phyloP scores from a whole-genome alignment of 345 rosid species.

The Erucastrum elatum region DNA sequence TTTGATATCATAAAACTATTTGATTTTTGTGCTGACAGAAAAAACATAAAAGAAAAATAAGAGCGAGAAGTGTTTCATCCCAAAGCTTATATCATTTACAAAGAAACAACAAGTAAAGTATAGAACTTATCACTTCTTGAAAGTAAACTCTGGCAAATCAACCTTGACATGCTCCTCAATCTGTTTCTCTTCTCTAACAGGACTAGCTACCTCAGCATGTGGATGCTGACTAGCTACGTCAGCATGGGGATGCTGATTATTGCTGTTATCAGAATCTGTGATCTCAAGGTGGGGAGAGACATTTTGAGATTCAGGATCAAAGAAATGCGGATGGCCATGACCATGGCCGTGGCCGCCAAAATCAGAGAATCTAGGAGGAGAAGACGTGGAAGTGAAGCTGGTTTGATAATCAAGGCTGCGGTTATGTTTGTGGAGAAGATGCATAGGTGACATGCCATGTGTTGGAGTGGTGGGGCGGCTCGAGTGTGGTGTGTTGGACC shows the following conservation, averaged over 20 bases:
- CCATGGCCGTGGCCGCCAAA: constrained; percentile 38
- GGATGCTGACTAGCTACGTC: constrained; percentile 19
- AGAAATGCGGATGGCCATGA: constrained; percentile 38
- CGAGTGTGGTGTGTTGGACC: constrained; percentile 51
- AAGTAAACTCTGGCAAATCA: constrained; percentile 42
- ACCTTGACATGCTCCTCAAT: constrained; percentile 36
- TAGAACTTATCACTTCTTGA: constrained; percentile 32
- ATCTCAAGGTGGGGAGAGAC: constrained; percentile 31
- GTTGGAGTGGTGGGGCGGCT: constrained; percentile 75
- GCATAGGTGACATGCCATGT: constrained; percentile 4
- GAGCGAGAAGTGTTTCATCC: too few relatives aligned
- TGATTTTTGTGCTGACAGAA: too few relatives aligned
- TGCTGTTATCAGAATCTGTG: constrained; percentile 29
- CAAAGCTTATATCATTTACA: constrained; percentile 21
- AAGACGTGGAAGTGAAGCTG: constrained; percentile 52
- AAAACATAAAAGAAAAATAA: too few relatives aligned
- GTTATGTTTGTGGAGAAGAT: constrained; percentile 6
- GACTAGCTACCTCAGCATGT: constrained; percentile 22
- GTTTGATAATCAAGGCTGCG: constrained; percentile 43
- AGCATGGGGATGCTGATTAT: constrained; percentile 11
- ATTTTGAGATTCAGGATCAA: constrained; percentile 39
- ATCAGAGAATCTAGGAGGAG: constrained; percentile 35
- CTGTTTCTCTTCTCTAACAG: constrained; percentile 30
- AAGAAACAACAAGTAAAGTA: constrained; percentile 1
- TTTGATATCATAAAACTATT: background rate